Evolutionary conservation across 805 yeast species (phyloP).

Genomic region (Vanderwaltozyma polyspora): DNA sequence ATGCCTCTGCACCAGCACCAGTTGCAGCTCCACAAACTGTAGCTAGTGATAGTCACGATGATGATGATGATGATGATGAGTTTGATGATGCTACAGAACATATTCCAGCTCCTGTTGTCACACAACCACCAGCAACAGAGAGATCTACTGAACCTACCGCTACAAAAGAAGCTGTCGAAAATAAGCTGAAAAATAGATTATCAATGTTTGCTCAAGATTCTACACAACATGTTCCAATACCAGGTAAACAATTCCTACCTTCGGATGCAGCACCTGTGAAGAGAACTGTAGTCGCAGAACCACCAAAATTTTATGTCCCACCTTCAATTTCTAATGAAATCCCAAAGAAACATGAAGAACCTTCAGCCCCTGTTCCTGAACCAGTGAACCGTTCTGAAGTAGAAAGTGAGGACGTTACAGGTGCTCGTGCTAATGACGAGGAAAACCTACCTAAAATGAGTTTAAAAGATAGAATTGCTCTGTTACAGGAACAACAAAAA

Average conservation of each 20-base stretch:
- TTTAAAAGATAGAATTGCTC: slow-evolving; percentile 74
- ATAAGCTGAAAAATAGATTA: slow-evolving; percentile 34
- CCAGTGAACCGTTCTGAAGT: slow-evolving; percentile 11
- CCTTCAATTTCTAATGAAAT: slow-evolving; percentile 10
- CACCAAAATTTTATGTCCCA: slow-evolving; percentile 47
- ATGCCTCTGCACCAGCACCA: slow-evolving; percentile 1
- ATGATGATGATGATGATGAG: slow-evolving; percentile 5
- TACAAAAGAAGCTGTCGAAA: slow-evolving; percentile 7
- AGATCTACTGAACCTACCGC: neutral
- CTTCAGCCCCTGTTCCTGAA: slow-evolving; percentile 11
- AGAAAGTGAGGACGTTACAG: slow-evolving; percentile 11
- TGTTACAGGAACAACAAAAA: slow-evolving; percentile 69
- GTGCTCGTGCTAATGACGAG: slow-evolving; percentile 28
- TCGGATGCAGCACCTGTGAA: slow-evolving; percentile 23
- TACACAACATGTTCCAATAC: slow-evolving; percentile 39
- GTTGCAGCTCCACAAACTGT: neutral
- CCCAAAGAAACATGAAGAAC: slow-evolving; percentile 6
- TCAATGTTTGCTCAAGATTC: slow-evolving; percentile 37
- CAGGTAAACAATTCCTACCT: slow-evolving; percentile 31
- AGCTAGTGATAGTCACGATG: slow-evolving; percentile 1
- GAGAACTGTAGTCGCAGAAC: slow-evolving; percentile 47
- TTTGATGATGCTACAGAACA: slow-evolving; percentile 1
- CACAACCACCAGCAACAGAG: neutral
- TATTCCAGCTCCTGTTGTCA: neutral
- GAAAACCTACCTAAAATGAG: slow-evolving; percentile 66